These are phyloP conservation scores for Porcisia hertigi DNA, from an alignment of 208 protist species.

Conservation along the genomic window DNA sequence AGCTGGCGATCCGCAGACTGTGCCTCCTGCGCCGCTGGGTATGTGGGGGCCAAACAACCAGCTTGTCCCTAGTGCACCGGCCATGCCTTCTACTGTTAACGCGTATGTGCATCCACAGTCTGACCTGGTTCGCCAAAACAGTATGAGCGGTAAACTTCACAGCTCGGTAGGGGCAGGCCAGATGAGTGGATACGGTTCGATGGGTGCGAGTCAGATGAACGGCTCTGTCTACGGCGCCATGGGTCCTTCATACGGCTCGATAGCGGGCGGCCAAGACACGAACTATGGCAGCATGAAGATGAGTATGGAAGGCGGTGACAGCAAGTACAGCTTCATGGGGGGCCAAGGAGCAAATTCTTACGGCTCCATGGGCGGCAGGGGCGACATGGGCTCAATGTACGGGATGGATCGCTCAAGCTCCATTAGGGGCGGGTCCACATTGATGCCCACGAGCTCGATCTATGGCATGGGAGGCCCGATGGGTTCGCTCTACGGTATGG, in stretches of 20 bases:
- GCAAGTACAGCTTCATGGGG: constrained; percentile 21
- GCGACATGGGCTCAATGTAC: constrained; percentile 15
- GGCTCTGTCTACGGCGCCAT: constrained; percentile 12
- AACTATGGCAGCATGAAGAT: constrained; percentile 22
- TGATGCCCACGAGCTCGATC: constrained; percentile 31
- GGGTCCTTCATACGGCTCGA: constrained; percentile 13
- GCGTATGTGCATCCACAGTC: neutral
- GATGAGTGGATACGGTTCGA: constrained; percentile 16
- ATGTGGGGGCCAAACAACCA: constrained; percentile 32
- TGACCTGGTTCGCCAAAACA: constrained; percentile 34
- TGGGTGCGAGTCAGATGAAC: constrained; percentile 12
- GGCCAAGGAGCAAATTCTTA: neutral
- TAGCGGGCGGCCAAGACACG: neutral
- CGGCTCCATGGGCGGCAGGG: neutral
- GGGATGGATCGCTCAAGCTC: constrained; percentile 11
- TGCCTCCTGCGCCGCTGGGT: constrained; percentile 9
- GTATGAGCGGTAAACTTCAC: constrained; percentile 10
- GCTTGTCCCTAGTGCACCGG: neutral
- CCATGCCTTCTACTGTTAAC: constrained; percentile 8
- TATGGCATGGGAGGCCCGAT: constrained; percentile 23
- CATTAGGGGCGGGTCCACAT: constrained; percentile 22
- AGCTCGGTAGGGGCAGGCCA: constrained; percentile 8
- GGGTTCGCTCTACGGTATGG: constrained; percentile 33
- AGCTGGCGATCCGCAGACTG: neutral
- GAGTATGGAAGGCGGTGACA: constrained; percentile 11